Base-by-base conservation (phyloP, 768 basidiomycete species). In the Cantharellus anzutake region DNA sequence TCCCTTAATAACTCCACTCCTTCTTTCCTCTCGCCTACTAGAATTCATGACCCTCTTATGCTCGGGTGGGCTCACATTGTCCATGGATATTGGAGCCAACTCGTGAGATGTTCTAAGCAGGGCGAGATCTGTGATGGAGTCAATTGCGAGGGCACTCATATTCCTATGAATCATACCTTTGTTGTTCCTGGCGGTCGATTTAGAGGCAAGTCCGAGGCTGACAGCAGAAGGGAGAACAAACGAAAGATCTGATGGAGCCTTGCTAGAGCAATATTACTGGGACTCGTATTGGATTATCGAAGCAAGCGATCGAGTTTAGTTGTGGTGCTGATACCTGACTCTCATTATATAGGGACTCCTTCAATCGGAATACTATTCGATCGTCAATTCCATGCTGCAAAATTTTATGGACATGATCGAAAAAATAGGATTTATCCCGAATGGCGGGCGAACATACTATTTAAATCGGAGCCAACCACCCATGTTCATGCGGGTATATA, bases 361-460 rank as follows among this genome's bases (percentile, higher is more conserved):
- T 39, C 73, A 84, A 67, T 89, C 86, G 2, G 78, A 84, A 63
- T 75, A 94, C 11, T 82, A 79, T 64, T 74, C 74, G 58, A 75
- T 86, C 58, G 84, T 78, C 60, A 86, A 86, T 63, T 80, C 74
- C 5, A 86, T 90, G 0, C 72, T 96, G 41, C 80, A 87, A 63
- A 94, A 96, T 71, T 96, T 96, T 67, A 92, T 96, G 90, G 92
- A 97, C 66, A 83, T 94, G 68, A 73, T 97, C 52, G 80, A 84
- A 42, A 67, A 68, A 34, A 80, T 86, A 65, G 93, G 92, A 0
- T 97, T 94, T 72, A 83, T 97, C 63, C 93, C 92, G 2, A 97
- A 96, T 65, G 93, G 93, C 4, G 92, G 90, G 2, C 77, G 91
- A 5, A 89, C 86, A 57, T 96, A 96, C 67, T 96, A 93, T 70